Evolutionary conservation across 2,329 filamentous ascomycete genomes (phyloP).

Genomic region (Phialophora chinensis): DNA sequence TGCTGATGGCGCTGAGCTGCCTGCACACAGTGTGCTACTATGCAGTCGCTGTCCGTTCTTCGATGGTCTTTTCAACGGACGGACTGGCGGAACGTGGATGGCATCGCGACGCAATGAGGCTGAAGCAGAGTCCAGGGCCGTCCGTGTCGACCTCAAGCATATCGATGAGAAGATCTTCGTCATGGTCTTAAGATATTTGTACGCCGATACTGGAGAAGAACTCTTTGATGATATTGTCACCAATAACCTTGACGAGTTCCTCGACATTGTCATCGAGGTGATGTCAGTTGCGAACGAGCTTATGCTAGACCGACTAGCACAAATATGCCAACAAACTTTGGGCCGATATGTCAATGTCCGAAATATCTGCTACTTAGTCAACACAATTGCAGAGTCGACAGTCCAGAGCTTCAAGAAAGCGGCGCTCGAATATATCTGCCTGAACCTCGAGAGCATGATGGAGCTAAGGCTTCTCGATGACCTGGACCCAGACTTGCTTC

Average conservation of each 20-base stretch:
- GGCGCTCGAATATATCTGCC: constrained; percentile 85
- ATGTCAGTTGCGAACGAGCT: constrained; percentile 90
- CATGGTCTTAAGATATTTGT: constrained; percentile 80
- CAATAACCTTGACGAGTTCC: constrained; percentile 77
- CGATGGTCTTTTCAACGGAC: constrained; percentile 84
- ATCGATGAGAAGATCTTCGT: constrained; percentile 74
- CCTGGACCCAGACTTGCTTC: constrained; percentile 80
- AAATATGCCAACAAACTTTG: constrained; percentile 84
- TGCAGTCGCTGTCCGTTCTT: constrained; percentile 93
- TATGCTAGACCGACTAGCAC: constrained; percentile 89
- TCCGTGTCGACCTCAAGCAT: constrained; percentile 82
- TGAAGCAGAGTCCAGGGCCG: constrained; percentile 53
- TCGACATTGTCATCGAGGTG: constrained; percentile 88
- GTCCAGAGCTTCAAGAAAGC: constrained; percentile 86
- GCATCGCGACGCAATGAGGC: constrained; percentile 65
- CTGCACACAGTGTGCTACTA: constrained; percentile 77
- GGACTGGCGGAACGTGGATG: constrained; percentile 84
- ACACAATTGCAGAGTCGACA: constrained; percentile 82
- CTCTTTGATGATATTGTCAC: constrained; percentile 79
- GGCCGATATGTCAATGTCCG: constrained; percentile 67
- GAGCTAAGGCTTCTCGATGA: constrained; percentile 78
- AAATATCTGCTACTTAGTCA: constrained; percentile 84
- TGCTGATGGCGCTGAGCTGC: constrained; percentile 70
- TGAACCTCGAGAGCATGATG: constrained; percentile 89
- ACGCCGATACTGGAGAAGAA: constrained; percentile 79